Evolutionary conservation across 805 yeast species (phyloP).

Genomic region (Candida silvicultrix): DNA sequence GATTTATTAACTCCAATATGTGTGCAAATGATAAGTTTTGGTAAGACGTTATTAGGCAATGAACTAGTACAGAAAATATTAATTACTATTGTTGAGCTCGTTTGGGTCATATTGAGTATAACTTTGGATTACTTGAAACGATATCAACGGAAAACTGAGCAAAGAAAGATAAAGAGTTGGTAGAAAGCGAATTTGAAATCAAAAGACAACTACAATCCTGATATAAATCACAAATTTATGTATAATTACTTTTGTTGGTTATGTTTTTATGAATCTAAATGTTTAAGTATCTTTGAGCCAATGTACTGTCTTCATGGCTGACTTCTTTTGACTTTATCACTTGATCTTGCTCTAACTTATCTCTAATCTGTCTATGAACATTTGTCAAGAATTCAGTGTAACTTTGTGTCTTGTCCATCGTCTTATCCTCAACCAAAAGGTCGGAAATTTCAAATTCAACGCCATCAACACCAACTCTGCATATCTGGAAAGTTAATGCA

Average conservation of each 20-base stretch:
- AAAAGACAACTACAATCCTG: neutral
- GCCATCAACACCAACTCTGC: conserved; percentile 61
- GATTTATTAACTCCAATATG: neutral
- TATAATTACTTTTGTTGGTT: neutral
- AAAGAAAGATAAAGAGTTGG: neutral
- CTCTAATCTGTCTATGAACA: conserved; percentile 59
- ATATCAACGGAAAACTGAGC: neutral
- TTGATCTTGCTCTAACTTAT: conserved; percentile 42
- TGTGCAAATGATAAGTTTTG: neutral
- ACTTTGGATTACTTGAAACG: neutral
- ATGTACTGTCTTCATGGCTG: conserved; percentile 19
- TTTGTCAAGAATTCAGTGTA: conserved; percentile 62
- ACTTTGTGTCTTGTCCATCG: conserved; percentile 44
- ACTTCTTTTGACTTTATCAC: conserved; percentile 11
- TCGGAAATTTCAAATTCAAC: conserved; percentile 38
- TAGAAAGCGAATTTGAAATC: too few relatives aligned
- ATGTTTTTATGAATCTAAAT: conserved; percentile 6
- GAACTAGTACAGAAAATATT: neutral
- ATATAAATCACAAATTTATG: neutral
- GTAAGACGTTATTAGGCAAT: neutral
- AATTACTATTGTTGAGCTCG: neutral
- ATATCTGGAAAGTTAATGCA: conserved; percentile 47
- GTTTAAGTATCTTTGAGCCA: conserved; percentile 13
- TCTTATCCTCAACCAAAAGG: conserved; percentile 68
- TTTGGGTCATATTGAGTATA: neutral